Evolutionary conservation across 495 filamentous ascomycete species (phyloP).

Genomic region (Penicillium psychrofluorescens): DNA sequence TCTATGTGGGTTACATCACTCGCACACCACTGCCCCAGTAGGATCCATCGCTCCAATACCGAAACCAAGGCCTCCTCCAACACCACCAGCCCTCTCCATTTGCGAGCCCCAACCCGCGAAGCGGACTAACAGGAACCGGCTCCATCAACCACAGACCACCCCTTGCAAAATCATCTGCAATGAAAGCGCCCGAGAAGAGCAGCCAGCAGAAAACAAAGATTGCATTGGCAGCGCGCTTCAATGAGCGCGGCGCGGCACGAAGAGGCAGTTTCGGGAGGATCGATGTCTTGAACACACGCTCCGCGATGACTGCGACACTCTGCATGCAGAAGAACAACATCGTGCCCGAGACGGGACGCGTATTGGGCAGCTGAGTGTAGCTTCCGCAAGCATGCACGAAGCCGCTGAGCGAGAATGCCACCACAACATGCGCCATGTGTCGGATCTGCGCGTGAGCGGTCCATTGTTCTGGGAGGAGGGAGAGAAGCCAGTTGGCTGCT

Average conservation of each 20-base stretch:
- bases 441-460: conserved; percentile 8
- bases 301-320: conserved; percentile 45
- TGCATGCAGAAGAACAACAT: conserved; percentile 53
- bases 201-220: conserved; percentile 51
- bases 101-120: conserved; percentile 46
- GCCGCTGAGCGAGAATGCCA: conserved; percentile 54
- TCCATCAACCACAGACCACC: conserved; percentile 60
- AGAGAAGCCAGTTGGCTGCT: conserved; percentile 43
- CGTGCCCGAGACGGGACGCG: conserved; percentile 31
- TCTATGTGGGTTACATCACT: conserved; percentile 10
- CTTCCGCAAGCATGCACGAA: conserved; percentile 53
- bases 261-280: conserved; percentile 20
- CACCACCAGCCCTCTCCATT: conserved; percentile 49
- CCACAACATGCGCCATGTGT: conserved; percentile 23
- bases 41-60: conserved; percentile 40
- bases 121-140: conserved; percentile 57
- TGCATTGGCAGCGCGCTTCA: conserved; percentile 43
- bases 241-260: conserved; percentile 21
- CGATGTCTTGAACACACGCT: conserved; percentile 25
- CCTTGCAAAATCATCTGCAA: conserved; percentile 55
- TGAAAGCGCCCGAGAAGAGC: conserved; percentile 40
- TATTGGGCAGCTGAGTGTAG: conserved; percentile 41
- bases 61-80: conserved; percentile 45
- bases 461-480: conserved; percentile 20
- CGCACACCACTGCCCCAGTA: conserved; percentile 62